phyloP scores from a whole-genome alignment of 805 yeast genomes.

The Teunomyces panamensis region DNA sequence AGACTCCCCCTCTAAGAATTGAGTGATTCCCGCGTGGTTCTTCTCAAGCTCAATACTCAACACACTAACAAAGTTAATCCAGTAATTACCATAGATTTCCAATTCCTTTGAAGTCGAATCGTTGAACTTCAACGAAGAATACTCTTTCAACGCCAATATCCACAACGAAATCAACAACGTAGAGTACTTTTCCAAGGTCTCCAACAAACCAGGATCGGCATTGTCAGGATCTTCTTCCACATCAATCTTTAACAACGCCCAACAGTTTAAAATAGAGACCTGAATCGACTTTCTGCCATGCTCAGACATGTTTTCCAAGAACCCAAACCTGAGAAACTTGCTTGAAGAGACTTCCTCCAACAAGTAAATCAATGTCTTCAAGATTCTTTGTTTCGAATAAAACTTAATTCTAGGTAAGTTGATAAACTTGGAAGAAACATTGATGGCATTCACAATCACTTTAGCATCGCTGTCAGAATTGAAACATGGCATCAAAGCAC shows the following conservation, averaged over 20 bases:
- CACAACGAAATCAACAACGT: slow-evolving; percentile 69
- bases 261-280: slow-evolving; percentile 61
- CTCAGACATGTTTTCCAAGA: slow-evolving; percentile 46
- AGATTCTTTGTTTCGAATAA: slow-evolving; percentile 47
- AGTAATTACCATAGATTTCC: slow-evolving; percentile 53
- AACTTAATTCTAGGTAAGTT: slow-evolving; percentile 42
- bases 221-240: slow-evolving; percentile 20
- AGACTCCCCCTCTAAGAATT: slow-evolving; percentile 54
- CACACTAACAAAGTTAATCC: slow-evolving; percentile 79
- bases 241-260: slow-evolving; percentile 60
- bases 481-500: slow-evolving; percentile 88
- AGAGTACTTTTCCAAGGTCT: slow-evolving; percentile 54
- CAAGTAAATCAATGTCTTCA: slow-evolving; percentile 62
- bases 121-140: slow-evolving; percentile 61
- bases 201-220: slow-evolving; percentile 45
- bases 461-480: slow-evolving; percentile 66
- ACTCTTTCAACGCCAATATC: slow-evolving; percentile 74
- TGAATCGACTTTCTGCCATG: slow-evolving; percentile 51
- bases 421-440: slow-evolving; percentile 73
- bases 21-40: slow-evolving; percentile 43
- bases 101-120: slow-evolving; percentile 38
- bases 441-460: slow-evolving; percentile 73
- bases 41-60: slow-evolving; percentile 61
- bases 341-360: slow-evolving; percentile 55
- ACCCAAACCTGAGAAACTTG: slow-evolving; percentile 51